Percentiles rank a stretch among this genome's conserved stretches.
Conservation (phyloP, 2,329 filamentous ascomycete species). For the Rosellinia necatrix region DNA sequence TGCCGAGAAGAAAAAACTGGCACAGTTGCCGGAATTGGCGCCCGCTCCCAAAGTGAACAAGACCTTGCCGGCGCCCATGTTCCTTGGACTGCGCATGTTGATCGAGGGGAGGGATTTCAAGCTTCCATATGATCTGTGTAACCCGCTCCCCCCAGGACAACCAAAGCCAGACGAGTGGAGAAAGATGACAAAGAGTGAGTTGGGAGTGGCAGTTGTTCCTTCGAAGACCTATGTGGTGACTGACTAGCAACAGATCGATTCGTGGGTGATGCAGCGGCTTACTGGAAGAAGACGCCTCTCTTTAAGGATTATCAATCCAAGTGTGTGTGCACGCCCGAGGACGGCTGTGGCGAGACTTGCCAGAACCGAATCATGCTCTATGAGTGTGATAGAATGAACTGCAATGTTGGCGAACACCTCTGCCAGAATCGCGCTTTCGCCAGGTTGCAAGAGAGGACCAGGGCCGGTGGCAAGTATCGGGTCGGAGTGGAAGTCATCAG, state of each 20-base stretch:
- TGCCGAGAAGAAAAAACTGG: conserved; percentile 57
- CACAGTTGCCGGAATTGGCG: conserved; percentile 52
- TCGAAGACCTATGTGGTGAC: conserved; percentile 19
- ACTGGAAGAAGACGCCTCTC: conserved; percentile 80
- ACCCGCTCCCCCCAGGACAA: conserved; percentile 81
- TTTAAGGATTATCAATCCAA: conserved; percentile 75
- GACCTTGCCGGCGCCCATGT: conserved; percentile 76
- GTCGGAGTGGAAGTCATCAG: conserved; percentile 95
- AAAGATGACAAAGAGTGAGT: conserved; percentile 86
- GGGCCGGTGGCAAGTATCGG: conserved; percentile 82
- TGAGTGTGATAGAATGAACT: conserved; percentile 91
- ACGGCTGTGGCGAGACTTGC: conserved; percentile 86
- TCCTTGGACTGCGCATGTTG: conserved; percentile 72
- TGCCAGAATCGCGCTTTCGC: conserved; percentile 92
- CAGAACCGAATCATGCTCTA: conserved; percentile 97
- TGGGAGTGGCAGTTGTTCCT: neutral
- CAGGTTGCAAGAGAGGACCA: conserved; percentile 73
- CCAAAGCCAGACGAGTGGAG: conserved; percentile 93
- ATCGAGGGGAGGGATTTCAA: conserved; percentile 81
- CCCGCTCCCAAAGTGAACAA: conserved; percentile 56
- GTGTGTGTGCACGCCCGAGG: conserved; percentile 77
- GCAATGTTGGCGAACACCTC: conserved; percentile 71
- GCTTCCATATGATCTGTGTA: conserved; percentile 87
- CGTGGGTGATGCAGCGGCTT: conserved; percentile 77
- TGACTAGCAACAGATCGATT: conserved; percentile 74